A percentile compares a stretch with the other conserved stretches of the same genome.
Conservation (phyloP, 192 early-diverging fungal species). For the Dissophora ornata region DNA sequence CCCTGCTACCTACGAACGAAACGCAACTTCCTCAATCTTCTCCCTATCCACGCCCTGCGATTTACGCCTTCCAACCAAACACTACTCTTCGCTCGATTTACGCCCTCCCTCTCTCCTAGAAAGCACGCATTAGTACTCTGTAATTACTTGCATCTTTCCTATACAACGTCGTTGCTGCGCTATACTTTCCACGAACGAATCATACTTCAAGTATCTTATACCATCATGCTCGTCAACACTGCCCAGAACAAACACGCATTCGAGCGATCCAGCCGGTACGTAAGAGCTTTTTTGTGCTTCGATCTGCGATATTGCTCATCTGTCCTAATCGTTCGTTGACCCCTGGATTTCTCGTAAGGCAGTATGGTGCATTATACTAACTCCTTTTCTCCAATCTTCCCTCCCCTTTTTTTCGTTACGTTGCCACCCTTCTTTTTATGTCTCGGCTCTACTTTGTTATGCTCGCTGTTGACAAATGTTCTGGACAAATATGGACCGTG, state of each 20-base stretch:
- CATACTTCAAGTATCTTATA: too few species aligned
- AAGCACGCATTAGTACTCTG: background rate
- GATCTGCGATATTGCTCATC: background rate
- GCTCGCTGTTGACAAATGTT: too few species aligned
- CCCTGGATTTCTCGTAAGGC: slow-evolving; percentile 3
- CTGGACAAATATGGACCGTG: too few species aligned
- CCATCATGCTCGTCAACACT: slow-evolving; percentile 38
- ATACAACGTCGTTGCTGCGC: too few species aligned
- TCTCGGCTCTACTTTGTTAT: background rate
- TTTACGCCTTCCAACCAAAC: too few species aligned
- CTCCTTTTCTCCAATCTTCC: slow-evolving; percentile 4
- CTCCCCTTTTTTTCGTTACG: background rate
- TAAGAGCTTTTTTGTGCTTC: slow-evolving; percentile 1
- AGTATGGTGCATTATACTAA: slow-evolving; percentile 8
- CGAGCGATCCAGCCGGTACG: slow-evolving; percentile 37
- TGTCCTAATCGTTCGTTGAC: background rate
- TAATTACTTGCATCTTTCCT: too few species aligned
- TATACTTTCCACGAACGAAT: too few species aligned
- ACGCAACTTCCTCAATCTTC: background rate
- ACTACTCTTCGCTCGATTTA: too few species aligned
- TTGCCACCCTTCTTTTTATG: background rate
- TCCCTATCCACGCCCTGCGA: too few species aligned
- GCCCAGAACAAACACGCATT: slow-evolving; percentile 29
- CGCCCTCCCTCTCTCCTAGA: too few species aligned
- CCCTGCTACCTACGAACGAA: background rate